Evolutionary conservation across 306 rosid species (phyloP), one percentile per base, ranked within the genome.

Genomic region (Alnus glutinosa): DNA sequence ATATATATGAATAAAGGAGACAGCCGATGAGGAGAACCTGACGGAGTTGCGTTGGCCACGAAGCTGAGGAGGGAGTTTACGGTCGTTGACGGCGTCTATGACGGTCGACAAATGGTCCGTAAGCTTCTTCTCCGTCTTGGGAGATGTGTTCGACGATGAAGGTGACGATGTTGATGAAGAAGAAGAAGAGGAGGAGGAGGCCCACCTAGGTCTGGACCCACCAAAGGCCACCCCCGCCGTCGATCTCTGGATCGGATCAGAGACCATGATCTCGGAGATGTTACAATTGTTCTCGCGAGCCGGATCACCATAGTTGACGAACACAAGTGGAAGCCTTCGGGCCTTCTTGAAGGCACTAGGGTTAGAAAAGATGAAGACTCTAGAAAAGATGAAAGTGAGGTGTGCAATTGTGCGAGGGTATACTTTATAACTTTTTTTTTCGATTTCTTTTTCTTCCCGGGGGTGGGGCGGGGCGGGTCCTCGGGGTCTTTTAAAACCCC

Each of bases 11-110:
- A 23, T 23, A 23, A 23, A 23, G 62, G 19, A 30, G 28, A 3
- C 66, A 4, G 5, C 0, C 44, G n/a, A 3, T 15, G 18, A n/a
- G 59, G 46, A 36, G 28, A 23, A 93, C 98, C 97, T 89, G 77
- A 94, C 92, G 70, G 86, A 76, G 87, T 87, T 89, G 55, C 93
- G 92, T 79, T 87, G 98, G 75, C 98, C 97, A 18, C 97, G 96
- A 11, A 94, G 90, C 85, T 94, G 91, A 0, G 93, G 90, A 42
- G 98, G 97, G 23, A 92, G 92, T 81, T 94, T 92, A 15, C 92
- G 85, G 70, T 92, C 97, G 44, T 92, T 83, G 67, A 86, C 94
- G 71, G 93, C 89, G 87, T 94, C 97, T n/a, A 92, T 89, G 12
- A 90, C 88, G 14, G 91, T 47, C 0, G 97, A 90, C 23, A 94